Evolutionary conservation across 805 yeast species (phyloP), one percentile per base, ranked within the genome.

Genomic region (Candida vaughaniae): DNA sequence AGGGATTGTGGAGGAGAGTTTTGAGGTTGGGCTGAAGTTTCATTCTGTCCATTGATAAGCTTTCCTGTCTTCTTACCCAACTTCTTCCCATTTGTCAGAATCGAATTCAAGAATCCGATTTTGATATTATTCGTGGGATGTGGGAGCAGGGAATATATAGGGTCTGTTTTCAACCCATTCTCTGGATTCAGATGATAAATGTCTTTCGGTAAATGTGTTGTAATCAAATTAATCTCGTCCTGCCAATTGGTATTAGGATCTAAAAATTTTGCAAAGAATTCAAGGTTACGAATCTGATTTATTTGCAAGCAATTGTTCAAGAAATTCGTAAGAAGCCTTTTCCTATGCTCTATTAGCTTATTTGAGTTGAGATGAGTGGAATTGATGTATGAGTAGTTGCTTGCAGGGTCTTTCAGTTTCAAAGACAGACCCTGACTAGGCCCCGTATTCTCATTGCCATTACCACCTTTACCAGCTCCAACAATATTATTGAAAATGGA

Each of bases 221-320:
- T 48, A 7, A 66, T 56, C 30, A 67, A 48, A 12, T 55, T 39
- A 4, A 62, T 57, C 39, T 69, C 95, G 52, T 90, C 96, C 16
- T 74, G 69, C 91, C 96, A 93, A 47, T 77, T 75, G 9, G 86
- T 78, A 42, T 83, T 83, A 5, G 98, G 95, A 53, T 89, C 93
- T 39, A 93, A 59, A 52, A 93, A 93, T 53, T 82, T 78, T 27
- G 78, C 73, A 51, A 89, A 86, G 16, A 85, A 78, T 14, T 71
- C 71, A 45, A 81, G 75, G 17, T 70, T 69, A 26, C 78, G 62
- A 16, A 93, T 70, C 45, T 71, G 75, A 1, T 67, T 64, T 31
- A 81, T 78, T 7, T 63, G 58, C 36, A 77, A 51, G 56, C 98
- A 91, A 43, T 89, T 72, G 52, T 85, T 85, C 39, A 93, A 67